Base-by-base conservation (phyloP, 371 early-diverging fungal species). In the Rhizopus sp. region DNA sequence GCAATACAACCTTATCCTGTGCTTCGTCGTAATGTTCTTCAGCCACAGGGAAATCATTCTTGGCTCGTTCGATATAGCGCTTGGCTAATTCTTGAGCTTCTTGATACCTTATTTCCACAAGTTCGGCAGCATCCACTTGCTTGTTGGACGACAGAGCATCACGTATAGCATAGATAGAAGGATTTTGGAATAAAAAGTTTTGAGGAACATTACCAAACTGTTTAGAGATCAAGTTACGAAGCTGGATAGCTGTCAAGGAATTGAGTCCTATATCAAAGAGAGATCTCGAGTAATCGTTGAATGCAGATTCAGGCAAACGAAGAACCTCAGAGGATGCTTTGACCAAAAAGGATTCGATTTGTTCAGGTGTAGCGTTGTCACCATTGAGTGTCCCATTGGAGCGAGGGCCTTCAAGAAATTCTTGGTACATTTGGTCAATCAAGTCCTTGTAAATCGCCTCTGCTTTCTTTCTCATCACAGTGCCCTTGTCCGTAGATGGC, bases 401-500 rank as follows among this genome's bases (percentile, higher is more conserved):
- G 35, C 33, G 5, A 23, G 62, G 64, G 7, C 55, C 61, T 48
- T 60, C 38, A 17, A 65, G 41, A 50, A 71, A 65, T 6, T 62
- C 44, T 5, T 34, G 35, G 34, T 77, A 77, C 46, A 77, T 13
- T 12, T 30, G 15, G 29, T 44, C 7, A 33, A 64, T 38, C 47
- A 66, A 54, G 10, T 53, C 45, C 1, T 35, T 23, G 29, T 75
- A 75, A 55, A 75, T 56, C 1, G 34, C 33, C 3, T 68, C 67
- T 0, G 60, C 60, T 13, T 42, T 38, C 41, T 71, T 75, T 32
- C 69, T 55, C 7, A 48, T 60, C 0, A 69, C 47, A 1, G 65
- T 70, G 13, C 70, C 67, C 52, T 75, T 80, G 57, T 69, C 75
- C 1, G 76, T 73, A 0, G 35, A 23, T 4, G 69, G 66, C 3